phyloP scores from a whole-genome alignment of 2,329 filamentous ascomycete genomes.

The Escovopsis sp. region DNA sequence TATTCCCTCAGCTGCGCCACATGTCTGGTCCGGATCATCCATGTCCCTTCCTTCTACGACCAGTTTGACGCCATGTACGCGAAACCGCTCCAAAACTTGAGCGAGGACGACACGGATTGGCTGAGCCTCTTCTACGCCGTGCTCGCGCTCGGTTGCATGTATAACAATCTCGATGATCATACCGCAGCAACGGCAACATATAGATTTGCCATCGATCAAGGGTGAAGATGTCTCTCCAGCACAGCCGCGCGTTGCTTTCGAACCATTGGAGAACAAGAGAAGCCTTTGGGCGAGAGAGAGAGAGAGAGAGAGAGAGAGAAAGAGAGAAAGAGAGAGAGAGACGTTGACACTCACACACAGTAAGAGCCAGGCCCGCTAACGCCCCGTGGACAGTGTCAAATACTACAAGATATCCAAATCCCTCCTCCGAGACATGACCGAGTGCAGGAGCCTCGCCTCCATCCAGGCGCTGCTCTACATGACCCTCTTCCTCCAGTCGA shows the following conservation, averaged over 20 bases:
- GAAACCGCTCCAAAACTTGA: conserved; percentile 44
- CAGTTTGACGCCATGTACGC: conserved; percentile 67
- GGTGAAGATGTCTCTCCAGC: conserved; percentile 28
- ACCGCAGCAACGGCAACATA: conserved; percentile 33
- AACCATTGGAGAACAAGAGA: too few species aligned
- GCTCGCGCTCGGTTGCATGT: conserved; percentile 59
- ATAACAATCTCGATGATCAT: conserved; percentile 41
- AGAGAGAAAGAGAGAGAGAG: too few species aligned
- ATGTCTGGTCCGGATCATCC: conserved; percentile 53
- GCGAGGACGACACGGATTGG: conserved; percentile 50
- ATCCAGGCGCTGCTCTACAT: conserved; percentile 66
- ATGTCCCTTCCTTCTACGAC: conserved; percentile 66
- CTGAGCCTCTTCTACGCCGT: conserved; percentile 57
- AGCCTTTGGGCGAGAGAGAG: too few species aligned
- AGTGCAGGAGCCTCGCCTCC: conserved; percentile 58
- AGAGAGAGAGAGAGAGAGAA: too few species aligned
- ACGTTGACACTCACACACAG: too few species aligned
- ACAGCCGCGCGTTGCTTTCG: background rate
- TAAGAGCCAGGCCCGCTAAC: too few species aligned
- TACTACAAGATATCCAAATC: conserved; percentile 56
- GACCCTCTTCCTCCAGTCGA: conserved; percentile 66
- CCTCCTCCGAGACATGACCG: conserved; percentile 48
- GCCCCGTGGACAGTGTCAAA: conserved; percentile 41
- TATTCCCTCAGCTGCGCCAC: conserved; percentile 42
- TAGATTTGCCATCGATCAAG: conserved; percentile 37